These are phyloP conservation scores for Aureobasidium sp. DNA, from an alignment of 2,329 filamentous ascomycete species.

Conservation along the genomic window DNA sequence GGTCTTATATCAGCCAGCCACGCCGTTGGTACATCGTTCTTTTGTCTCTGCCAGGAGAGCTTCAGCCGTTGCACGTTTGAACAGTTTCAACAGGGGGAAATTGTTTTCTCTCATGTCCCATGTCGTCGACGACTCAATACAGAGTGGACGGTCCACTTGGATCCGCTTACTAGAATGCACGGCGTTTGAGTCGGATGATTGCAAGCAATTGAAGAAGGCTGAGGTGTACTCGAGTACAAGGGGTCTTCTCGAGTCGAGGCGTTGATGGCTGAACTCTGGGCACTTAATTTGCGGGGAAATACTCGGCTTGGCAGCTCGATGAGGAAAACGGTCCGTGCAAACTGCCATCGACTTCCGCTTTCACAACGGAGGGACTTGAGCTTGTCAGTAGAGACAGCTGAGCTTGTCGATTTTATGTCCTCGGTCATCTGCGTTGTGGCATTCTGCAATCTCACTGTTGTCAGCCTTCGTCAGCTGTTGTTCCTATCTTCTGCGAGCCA, in stretches of 20 bases:
- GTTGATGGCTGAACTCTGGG: not conserved
- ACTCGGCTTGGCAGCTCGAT: not conserved
- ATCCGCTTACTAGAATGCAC: not conserved
- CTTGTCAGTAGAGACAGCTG: not conserved
- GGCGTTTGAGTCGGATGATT: not conserved
- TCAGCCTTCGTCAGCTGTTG: slow-evolving; percentile 1
- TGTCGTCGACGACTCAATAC: slow-evolving; percentile 3
- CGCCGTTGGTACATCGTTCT: not conserved
- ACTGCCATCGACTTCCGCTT: slow-evolving; percentile 1
- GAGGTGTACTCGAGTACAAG: not conserved
- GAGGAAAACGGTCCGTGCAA: slow-evolving; percentile 11
- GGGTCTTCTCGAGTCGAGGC: not conserved
- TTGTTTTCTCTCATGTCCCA: not conserved
- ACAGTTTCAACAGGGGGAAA: slow-evolving; percentile 16
- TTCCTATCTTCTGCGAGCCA: not conserved
- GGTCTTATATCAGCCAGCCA: slow-evolving; percentile 16
- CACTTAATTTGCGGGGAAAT: not conserved
- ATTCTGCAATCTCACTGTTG: not conserved
- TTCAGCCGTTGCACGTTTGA: slow-evolving; percentile 10
- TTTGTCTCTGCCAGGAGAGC: slow-evolving; percentile 9
- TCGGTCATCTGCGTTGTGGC: slow-evolving; percentile 14
- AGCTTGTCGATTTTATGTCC: not conserved
- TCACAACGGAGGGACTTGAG: not conserved
- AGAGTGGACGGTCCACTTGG: not conserved
- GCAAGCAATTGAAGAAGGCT: not conserved